These are phyloP conservation scores for Xenoacremonium recifei DNA, from an alignment of 2,329 filamentous ascomycete genomes.

Conservation along the genomic window DNA sequence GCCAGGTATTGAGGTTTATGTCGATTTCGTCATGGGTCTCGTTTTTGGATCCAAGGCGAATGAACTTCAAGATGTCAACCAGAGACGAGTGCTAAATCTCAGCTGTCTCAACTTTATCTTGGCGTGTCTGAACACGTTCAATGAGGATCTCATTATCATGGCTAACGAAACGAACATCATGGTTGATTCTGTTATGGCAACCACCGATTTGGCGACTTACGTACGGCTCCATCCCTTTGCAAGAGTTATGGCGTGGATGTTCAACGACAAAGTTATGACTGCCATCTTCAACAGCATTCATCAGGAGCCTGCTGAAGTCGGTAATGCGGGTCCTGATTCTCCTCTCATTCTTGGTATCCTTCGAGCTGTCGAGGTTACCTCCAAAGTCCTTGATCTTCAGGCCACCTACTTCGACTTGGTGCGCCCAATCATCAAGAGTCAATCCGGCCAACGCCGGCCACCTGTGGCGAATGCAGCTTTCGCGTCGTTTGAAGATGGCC, in stretches of 20 bases:
- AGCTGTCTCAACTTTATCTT: slow-evolving; percentile 83
- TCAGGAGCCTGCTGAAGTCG: slow-evolving; percentile 70
- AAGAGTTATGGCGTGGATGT: slow-evolving; percentile 96
- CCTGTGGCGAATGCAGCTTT: slow-evolving; percentile 69
- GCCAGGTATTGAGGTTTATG: slow-evolving; percentile 85
- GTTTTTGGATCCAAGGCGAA: slow-evolving; percentile 68
- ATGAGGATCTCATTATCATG: slow-evolving; percentile 87
- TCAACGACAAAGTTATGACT: slow-evolving; percentile 84
- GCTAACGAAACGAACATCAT: slow-evolving; percentile 74
- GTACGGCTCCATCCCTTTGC: slow-evolving; percentile 88
- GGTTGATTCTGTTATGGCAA: slow-evolving; percentile 72
- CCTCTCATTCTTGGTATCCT: slow-evolving; percentile 78
- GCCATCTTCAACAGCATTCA: slow-evolving; percentile 77
- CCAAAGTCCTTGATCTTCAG: slow-evolving; percentile 80
- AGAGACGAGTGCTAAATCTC: slow-evolving; percentile 71
- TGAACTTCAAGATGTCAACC: slow-evolving; percentile 64
- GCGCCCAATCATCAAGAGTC: slow-evolving; percentile 70
- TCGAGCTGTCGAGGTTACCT: slow-evolving; percentile 79
- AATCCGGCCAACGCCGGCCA: slow-evolving; percentile 56
- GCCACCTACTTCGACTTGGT: slow-evolving; percentile 90
- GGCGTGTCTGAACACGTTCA: slow-evolving; percentile 80
- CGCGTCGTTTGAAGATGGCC: slow-evolving; percentile 87
- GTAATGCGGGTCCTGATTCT: slow-evolving; percentile 71
- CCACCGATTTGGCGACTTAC: slow-evolving; percentile 76
- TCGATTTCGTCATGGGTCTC: slow-evolving; percentile 84